Percentiles rank a stretch among this genome's conserved stretches.
phyloP scores from a whole-genome alignment of 352 stramenopile species.

The Peronospora belbahrii region DNA sequence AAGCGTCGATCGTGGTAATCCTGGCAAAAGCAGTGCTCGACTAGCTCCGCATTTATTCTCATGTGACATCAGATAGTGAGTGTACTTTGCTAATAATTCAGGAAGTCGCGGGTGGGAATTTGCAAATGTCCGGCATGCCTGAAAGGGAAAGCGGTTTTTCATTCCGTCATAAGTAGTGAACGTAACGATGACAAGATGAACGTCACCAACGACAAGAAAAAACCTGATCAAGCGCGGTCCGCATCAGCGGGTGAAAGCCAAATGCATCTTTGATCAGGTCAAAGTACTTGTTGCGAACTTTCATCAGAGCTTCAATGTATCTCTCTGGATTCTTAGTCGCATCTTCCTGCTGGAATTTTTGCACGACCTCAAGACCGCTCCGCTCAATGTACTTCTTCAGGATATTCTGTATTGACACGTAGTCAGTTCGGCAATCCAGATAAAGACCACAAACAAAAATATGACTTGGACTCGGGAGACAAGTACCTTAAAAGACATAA shows the following conservation, averaged over 20 bases:
- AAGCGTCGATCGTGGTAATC: slow-evolving; percentile 14
- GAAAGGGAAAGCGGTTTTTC: background rate
- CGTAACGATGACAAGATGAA: background rate
- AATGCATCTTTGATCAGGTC: slow-evolving; percentile 83
- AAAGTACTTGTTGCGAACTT: slow-evolving; percentile 79
- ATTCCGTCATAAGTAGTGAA: background rate
- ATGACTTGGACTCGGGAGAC: background rate
- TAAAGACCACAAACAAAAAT: background rate
- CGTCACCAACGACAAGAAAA: background rate
- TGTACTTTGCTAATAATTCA: slow-evolving; percentile 79
- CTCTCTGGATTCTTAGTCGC: slow-evolving; percentile 72
- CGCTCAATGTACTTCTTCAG: slow-evolving; percentile 82
- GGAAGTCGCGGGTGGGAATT: slow-evolving; percentile 75
- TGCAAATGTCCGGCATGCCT: slow-evolving; percentile 79
- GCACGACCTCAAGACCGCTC: slow-evolving; percentile 67
- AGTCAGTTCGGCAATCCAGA: slow-evolving; percentile 9
- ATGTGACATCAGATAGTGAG: slow-evolving; percentile 78
- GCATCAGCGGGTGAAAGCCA: slow-evolving; percentile 73
- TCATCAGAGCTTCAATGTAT: slow-evolving; percentile 79
- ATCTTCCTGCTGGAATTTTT: slow-evolving; percentile 74
- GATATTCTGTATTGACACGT: slow-evolving; percentile 59
- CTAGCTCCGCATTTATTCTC: slow-evolving; percentile 34
- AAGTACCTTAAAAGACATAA: slow-evolving; percentile 74
- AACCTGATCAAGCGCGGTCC: slow-evolving; percentile 76
- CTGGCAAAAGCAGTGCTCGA: slow-evolving; percentile 17